Evolutionary conservation across 306 rosid species (phyloP).

Genomic region (Prunus armeniaca): DNA sequence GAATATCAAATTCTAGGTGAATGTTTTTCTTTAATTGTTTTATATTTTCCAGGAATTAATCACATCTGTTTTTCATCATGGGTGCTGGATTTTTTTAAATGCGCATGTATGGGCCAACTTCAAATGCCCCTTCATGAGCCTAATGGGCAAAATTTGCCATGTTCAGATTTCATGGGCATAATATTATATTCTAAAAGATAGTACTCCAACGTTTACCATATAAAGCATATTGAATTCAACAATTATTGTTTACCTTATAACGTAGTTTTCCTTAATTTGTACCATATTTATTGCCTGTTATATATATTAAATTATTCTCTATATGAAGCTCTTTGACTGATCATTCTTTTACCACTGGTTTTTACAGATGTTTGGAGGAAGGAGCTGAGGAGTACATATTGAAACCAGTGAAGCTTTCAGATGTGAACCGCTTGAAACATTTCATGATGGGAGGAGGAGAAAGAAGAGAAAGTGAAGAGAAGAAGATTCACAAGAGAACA

Average conservation of each 20-base stretch:
- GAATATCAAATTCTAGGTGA: too few relatives aligned
- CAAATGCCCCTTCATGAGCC: not conserved
- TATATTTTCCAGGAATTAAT: not conserved
- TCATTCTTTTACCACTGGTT: not conserved
- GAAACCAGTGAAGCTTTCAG: slow-evolving; percentile 85
- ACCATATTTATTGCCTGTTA: not conserved
- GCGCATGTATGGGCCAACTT: not conserved
- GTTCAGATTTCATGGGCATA: not conserved
- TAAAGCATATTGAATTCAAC: not conserved
- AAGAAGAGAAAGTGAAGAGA: slow-evolving; percentile 40
- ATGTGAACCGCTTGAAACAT: slow-evolving; percentile 73
- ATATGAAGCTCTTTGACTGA: not conserved
- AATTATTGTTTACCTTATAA: not conserved
- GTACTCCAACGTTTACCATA: not conserved
- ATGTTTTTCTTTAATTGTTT: not conserved
- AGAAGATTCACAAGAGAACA: slow-evolving; percentile 29
- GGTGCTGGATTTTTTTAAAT: not conserved
- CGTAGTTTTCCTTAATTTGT: too few relatives aligned
- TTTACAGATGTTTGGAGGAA: slow-evolving; percentile 86
- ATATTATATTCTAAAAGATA: not conserved
- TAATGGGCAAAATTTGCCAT: not conserved
- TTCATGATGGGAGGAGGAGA: slow-evolving; percentile 62
- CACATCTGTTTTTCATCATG: not conserved
- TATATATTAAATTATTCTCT: not conserved
- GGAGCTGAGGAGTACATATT: slow-evolving; percentile 90